Base-by-base conservation (phyloP, 1,139 yeast genomes). In the Nakaseomyces glabratus region DNA sequence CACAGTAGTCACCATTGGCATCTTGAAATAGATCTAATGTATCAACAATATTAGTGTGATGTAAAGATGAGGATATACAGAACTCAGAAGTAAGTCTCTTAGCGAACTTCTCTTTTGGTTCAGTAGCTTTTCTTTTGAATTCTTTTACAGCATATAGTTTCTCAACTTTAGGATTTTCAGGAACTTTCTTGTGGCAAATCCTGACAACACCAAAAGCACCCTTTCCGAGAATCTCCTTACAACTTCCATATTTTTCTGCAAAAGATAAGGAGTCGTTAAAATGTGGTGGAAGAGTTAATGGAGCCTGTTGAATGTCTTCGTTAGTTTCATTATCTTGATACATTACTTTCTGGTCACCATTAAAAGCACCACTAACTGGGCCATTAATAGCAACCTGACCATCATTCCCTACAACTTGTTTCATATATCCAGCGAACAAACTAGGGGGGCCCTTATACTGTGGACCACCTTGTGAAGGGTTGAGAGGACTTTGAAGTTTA, bases 1-100 rank as follows among this genome's bases (percentile, higher is more conserved):
- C 95, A 57, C 93, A 86, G 58, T 81, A 90, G 48, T 82, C 95
- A 24, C 95, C 95, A 48, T 82, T 81, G 15, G 88, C 84, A 59
- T 88, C 96, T 57, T 82, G 82, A 59, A 88, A 68, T 36, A 90
- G 63, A 57, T 90, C 98, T 42, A 82, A 68, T 1, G 95, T 85
- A 47, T 77, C 80, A 40, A 88, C 85, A 51, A 90, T 86, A 56
- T 85, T 81, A 29, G 69, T 67, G 55, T 81, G 88, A 48, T 80
- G 80, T 44, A 86, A 61, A 3, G 93, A 78, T 6, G 93, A 77
- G 1, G 93, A 76, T 17, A 86, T 80, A 50, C 94, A 81, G 52
- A 84, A 86, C 57, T 86, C 96, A 4, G 88, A 76, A 4, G 90
- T 74, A 26, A 84, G 67, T 35, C 95, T 65, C 47, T 81, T 78